phyloP scores from a whole-genome alignment of 169 alveolate genomes.

The Eimeria maxima region DNA sequence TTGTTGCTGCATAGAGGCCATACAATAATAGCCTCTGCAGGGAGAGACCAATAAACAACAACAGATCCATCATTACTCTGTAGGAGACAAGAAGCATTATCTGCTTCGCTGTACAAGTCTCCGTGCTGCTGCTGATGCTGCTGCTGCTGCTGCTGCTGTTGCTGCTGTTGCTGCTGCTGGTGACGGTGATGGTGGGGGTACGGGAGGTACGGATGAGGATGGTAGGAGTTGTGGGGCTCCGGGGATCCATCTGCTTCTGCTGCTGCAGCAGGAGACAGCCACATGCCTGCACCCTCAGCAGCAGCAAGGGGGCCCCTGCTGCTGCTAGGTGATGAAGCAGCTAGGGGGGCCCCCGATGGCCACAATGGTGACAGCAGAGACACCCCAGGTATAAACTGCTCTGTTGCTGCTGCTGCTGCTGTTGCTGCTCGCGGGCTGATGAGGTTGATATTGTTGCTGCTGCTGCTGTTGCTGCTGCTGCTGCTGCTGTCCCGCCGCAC shows the following conservation, averaged over 20 bases:
- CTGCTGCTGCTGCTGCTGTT: too few species aligned
- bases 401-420: conserved; percentile 10
- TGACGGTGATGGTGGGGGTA: too few species aligned
- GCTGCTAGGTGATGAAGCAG: background rate
- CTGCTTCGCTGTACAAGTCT: conserved; percentile 12
- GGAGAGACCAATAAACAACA: conserved; percentile 73
- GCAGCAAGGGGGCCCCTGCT: background rate
- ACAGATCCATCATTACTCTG: conserved; percentile 77
- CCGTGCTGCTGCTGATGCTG: background rate
- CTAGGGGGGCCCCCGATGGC: background rate
- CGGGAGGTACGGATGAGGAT: too few species aligned
- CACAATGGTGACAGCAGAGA: background rate
- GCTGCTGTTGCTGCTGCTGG: background rate
- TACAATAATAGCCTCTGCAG: conserved; percentile 70
- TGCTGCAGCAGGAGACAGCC: background rate
- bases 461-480: background rate
- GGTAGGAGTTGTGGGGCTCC: background rate
- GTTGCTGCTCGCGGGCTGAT: background rate
- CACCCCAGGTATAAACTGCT: background rate
- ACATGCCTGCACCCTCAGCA: background rate
- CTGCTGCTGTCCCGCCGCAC: conserved; percentile 36
- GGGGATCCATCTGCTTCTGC: background rate
- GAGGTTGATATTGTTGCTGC: background rate
- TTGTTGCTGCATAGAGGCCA: conserved; percentile 42
- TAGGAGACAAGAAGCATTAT: conserved; percentile 68